Percentiles rank a stretch among this genome's conserved stretches.
Evolutionary conservation across 768 basidiomycete genomes (phyloP).

Genomic region (Exidia glandulosa): DNA sequence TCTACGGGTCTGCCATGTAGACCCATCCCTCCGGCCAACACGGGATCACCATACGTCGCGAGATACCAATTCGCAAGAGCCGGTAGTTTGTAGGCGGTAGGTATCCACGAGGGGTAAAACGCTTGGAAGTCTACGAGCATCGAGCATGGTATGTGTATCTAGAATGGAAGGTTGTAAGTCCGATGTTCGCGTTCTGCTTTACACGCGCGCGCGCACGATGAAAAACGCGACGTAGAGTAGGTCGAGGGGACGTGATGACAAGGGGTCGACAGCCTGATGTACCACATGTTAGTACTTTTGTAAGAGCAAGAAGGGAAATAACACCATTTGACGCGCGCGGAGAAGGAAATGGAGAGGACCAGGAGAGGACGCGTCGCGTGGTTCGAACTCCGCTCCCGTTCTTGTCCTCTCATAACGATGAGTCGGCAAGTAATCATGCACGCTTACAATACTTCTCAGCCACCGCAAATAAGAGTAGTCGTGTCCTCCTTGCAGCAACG

Average conservation of each 20-base stretch:
- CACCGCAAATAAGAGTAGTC: too few relatives aligned
- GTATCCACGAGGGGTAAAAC: constrained; percentile 19
- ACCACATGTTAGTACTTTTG: too few relatives aligned
- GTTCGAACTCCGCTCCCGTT: too few relatives aligned
- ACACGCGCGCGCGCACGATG: constrained; percentile 8
- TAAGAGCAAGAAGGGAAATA: too few relatives aligned
- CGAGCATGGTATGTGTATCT: constrained; percentile 24
- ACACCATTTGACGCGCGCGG: too few relatives aligned
- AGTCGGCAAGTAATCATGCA: too few relatives aligned
- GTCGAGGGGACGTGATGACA: constrained; percentile 7
- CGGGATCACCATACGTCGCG: background rate
- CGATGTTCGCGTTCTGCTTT: background rate
- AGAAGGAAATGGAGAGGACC: too few relatives aligned
- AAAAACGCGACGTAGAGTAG: constrained; percentile 21
- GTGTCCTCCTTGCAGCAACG: too few relatives aligned
- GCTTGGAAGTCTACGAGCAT: constrained; percentile 24
- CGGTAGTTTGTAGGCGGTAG: constrained; percentile 13
- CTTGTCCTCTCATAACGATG: too few relatives aligned
- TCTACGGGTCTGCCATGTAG: background rate
- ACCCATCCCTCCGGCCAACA: constrained; percentile 1
- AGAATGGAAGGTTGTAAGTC: too few relatives aligned
- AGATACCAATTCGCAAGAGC: constrained; percentile 6
- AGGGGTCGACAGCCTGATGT: background rate
- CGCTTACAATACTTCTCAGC: too few relatives aligned
- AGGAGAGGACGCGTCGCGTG: too few relatives aligned